These are phyloP conservation scores for Xylaria castorea DNA, from an alignment of 495 filamentous ascomycete genomes.

Conservation along the genomic window DNA sequence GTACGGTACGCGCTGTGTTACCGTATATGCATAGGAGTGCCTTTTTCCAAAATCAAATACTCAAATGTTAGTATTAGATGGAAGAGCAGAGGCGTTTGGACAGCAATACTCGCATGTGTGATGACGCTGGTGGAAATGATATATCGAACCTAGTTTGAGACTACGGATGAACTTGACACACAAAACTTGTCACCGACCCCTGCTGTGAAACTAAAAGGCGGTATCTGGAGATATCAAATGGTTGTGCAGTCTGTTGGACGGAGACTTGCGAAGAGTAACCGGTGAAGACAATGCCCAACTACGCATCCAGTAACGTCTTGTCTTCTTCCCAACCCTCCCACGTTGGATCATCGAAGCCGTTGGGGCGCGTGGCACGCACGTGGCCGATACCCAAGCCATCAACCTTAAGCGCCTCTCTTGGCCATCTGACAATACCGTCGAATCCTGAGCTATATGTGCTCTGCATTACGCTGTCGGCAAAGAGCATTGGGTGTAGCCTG, in stretches of 20 bases:
- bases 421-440: conserved; percentile 54
- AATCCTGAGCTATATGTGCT: conserved; percentile 56
- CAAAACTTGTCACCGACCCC: neutral
- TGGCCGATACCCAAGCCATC: conserved; percentile 61
- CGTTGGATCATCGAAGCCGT: conserved; percentile 60
- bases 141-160: neutral
- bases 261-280: conserved; percentile 18
- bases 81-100: neutral
- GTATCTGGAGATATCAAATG: conserved; percentile 12
- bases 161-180: neutral
- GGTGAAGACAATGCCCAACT: conserved; percentile 24
- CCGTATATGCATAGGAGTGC: neutral
- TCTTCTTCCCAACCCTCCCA: conserved; percentile 59
- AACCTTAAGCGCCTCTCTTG: conserved; percentile 56
- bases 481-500: conserved; percentile 57
- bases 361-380: conserved; percentile 60
- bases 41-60: neutral
- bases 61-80: neutral
- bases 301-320: conserved; percentile 42
- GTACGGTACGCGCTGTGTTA: neutral
- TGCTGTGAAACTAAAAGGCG: conserved; percentile 16
- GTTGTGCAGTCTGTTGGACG: neutral
- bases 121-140: neutral
- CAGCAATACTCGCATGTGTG: conserved; percentile 12
- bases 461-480: conserved; percentile 54